phyloP scores from a whole-genome alignment of 345 rosid genomes.

The Physaria fendleri region DNA sequence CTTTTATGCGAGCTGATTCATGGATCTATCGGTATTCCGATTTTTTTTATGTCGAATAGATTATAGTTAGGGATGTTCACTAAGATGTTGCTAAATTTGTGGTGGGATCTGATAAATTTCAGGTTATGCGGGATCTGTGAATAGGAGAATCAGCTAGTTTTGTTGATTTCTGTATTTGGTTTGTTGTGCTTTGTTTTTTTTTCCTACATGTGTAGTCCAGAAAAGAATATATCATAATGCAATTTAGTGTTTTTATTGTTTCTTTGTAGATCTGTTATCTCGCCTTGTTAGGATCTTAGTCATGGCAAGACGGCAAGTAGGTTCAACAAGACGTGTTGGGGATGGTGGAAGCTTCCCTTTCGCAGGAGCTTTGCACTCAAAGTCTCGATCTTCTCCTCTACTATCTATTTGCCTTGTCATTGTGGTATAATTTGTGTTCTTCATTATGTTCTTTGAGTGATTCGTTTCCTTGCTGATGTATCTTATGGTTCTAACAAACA shows the following conservation, averaged over 20 bases:
- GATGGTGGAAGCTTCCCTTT: slow-evolving; percentile 78
- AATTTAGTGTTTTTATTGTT: not conserved
- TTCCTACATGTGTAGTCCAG: no score
- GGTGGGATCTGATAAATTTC: not conserved
- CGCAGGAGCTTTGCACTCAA: slow-evolving; percentile 62
- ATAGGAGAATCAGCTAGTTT: not conserved
- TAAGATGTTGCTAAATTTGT: not conserved
- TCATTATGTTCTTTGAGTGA: not conserved
- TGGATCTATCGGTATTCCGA: slow-evolving; percentile 8
- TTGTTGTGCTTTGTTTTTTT: not conserved
- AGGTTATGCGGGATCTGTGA: not conserved
- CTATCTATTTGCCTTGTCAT: slow-evolving; percentile 62
- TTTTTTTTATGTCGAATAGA: no score
- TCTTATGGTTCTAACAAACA: not conserved
- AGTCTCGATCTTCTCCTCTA: slow-evolving; percentile 73
- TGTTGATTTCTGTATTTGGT: not conserved
- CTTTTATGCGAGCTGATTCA: not conserved
- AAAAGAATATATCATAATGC: not conserved
- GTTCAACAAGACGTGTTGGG: slow-evolving; percentile 62
- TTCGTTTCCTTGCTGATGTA: not conserved
- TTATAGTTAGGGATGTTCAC: not conserved
- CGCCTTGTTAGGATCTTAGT: slow-evolving; percentile 4
- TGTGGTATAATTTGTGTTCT: slow-evolving; percentile 37
- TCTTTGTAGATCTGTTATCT: slow-evolving; percentile 15
- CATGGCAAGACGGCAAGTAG: slow-evolving; percentile 89